Evolutionary conservation across 768 basidiomycete genomes (phyloP).

Genomic region (Gloeophyllum trabeum): DNA sequence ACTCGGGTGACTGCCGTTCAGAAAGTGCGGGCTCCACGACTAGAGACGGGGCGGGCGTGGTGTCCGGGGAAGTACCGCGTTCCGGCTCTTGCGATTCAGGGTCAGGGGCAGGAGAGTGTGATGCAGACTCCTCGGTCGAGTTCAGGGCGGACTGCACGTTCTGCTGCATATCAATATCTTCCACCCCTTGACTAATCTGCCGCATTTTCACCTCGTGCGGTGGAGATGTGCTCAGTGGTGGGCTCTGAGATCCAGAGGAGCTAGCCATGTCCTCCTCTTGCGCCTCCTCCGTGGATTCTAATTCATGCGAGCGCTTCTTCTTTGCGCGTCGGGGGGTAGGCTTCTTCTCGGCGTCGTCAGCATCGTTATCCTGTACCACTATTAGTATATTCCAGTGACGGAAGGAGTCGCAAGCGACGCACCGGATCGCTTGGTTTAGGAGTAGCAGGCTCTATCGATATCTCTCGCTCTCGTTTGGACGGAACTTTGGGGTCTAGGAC

Average conservation of each 20-base stretch:
- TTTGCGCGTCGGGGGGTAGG: conserved; percentile 27
- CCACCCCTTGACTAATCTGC: conserved; percentile 71
- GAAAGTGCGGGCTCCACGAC: background rate
- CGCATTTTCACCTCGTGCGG: conserved; percentile 67
- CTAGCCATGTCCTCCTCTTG: conserved; percentile 43
- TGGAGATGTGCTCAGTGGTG: conserved; percentile 45
- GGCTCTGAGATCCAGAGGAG: conserved; percentile 25
- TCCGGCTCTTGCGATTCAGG: background rate
- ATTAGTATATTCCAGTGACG: background rate
- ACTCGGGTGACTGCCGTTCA: conserved; percentile 2
- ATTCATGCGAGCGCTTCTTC: conserved; percentile 46
- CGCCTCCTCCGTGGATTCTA: conserved; percentile 38
- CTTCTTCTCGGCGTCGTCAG: too few species aligned
- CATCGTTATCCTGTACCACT: conserved; percentile 13
- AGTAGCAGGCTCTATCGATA: conserved; percentile 56
- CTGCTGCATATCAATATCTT: conserved; percentile 55
- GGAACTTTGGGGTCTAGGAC: conserved; percentile 32
- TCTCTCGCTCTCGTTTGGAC: conserved; percentile 69
- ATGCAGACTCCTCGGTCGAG: conserved; percentile 1
- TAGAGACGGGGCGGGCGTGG: background rate
- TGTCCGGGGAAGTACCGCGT: background rate
- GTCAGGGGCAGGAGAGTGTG: background rate
- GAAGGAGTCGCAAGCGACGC: conserved; percentile 10
- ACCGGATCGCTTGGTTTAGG: conserved; percentile 20
- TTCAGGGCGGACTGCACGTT: background rate